phyloP scores from a whole-genome alignment of 306 rosid species.

The Castanospermum australe region DNA sequence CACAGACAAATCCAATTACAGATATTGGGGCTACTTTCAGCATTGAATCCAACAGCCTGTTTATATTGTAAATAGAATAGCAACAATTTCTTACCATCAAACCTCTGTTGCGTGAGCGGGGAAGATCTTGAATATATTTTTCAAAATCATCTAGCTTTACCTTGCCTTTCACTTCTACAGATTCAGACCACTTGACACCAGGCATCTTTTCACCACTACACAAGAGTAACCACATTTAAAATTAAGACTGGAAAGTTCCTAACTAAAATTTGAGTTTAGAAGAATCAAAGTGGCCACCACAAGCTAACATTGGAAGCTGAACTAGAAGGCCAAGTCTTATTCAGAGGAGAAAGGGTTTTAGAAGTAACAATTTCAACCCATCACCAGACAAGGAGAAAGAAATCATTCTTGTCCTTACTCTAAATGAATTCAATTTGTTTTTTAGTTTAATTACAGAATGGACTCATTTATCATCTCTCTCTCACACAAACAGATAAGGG shows the following conservation, averaged over 20 bases:
- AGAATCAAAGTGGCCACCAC: background rate
- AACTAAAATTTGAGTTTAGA: background rate
- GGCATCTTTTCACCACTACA: conserved; percentile 37
- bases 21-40: background rate
- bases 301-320: background rate
- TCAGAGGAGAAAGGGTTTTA: background rate
- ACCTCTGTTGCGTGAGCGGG: conserved; percentile 25
- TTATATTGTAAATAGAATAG: background rate
- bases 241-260: background rate
- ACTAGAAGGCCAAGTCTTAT: background rate
- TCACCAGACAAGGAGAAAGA: background rate
- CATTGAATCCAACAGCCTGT: background rate
- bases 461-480: background rate
- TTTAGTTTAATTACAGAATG: background rate
- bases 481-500: background rate
- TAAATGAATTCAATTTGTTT: background rate
- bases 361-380: background rate
- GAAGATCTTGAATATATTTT: conserved; percentile 34
- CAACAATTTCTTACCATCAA: conserved; percentile 23
- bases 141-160: conserved; percentile 29
- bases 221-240: background rate
- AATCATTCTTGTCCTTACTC: background rate
- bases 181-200: conserved; percentile 23
- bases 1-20: background rate
- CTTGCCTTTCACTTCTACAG: conserved; percentile 37